A percentile compares a stretch with the other conserved stretches of the same genome.
These are phyloP conservation scores for Letharia lupina DNA, from an alignment of 495 filamentous ascomycete species.

Conservation along the genomic window DNA sequence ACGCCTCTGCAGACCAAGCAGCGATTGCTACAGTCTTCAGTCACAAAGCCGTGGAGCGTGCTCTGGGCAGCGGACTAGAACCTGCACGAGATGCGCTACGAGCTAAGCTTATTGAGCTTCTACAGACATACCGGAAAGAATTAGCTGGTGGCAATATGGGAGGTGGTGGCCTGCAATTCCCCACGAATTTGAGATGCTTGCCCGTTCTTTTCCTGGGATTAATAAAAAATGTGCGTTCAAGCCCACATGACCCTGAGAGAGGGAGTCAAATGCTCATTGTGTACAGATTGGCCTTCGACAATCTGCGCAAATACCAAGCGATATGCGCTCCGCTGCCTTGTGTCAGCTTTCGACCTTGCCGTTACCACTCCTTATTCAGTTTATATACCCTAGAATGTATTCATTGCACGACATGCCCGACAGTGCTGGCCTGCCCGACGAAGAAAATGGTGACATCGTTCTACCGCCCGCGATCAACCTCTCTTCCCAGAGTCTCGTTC, in stretches of 20 bases:
- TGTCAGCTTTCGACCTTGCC: slow-evolving; percentile 89
- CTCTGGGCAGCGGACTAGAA: slow-evolving; percentile 77
- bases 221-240: slow-evolving; percentile 73
- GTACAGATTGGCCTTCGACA: slow-evolving; percentile 79
- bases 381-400: slow-evolving; percentile 91
- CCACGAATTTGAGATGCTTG: slow-evolving; percentile 78
- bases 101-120: slow-evolving; percentile 81
- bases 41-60: slow-evolving; percentile 93
- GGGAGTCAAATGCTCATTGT: slow-evolving; percentile 26
- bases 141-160: slow-evolving; percentile 93
- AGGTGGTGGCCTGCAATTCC: slow-evolving; percentile 85
- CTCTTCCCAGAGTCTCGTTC: slow-evolving; percentile 76
- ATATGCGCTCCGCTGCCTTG: slow-evolving; percentile 88
- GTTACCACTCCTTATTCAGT: slow-evolving; percentile 85
- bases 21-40: slow-evolving; percentile 91
- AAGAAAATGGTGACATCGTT: slow-evolving; percentile 74
- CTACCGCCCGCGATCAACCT: slow-evolving; percentile 81
- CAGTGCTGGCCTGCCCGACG: slow-evolving; percentile 74
- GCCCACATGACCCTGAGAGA: neutral
- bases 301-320: slow-evolving; percentile 91
- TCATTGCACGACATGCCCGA: slow-evolving; percentile 99
- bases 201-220: slow-evolving; percentile 86
- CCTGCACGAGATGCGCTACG: slow-evolving; percentile 84
- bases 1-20: slow-evolving; percentile 88
- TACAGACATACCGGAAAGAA: slow-evolving; percentile 95